Base-by-base conservation (phyloP, 352 stramenopile species). In the Blastocystis sp. region DNA sequence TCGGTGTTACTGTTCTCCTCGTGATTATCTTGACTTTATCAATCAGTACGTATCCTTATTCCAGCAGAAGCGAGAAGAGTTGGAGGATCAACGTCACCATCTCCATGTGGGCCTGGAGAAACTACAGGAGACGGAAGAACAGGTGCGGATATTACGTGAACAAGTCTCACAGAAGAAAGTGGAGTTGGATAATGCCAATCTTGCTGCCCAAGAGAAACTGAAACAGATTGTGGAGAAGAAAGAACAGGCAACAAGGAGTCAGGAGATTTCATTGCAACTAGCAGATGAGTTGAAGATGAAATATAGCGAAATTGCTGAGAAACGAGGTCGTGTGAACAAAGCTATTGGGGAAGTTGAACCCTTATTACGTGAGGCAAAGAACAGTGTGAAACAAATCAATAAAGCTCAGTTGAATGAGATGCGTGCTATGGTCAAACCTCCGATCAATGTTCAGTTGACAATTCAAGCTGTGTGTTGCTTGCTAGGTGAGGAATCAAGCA, bases 351-450 rank as follows among this genome's bases (percentile, higher is more conserved):
- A 98, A 89, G 97, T 97, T 11, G 97, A 99, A 90, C 98, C 98
- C 22, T 96, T 97, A 56, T 93, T 99, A 56, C 89, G 97, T 60
- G 95, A 96, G 84, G 98, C 97, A 0, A 95, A 99, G 89, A 93
- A 95, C 44, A 97, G 93, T 75, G 97, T 99, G 64, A 96, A 97
- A 87, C 97, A 95, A 56, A 99, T 99, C 90, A 98, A 98, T 68
- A 99, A 99, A 90, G 92, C 94, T 22, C 96, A 99, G 91, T 93
- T 99, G 30, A 97, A 99, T 91, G 97, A 99, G 91, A 98, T 99
- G 73, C 93, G 96, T 89, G 95, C 95, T 22, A 92, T 99, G 15
- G 94, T 94, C 13, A 94, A 95, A 66, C 98, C 98, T 76, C 98
- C 98, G 44, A 92, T 92, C 60, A 97, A 97, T 76, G 96, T 99